Evolutionary conservation across 2,329 filamentous ascomycete species (phyloP).

Genomic region (Penicillium verrucosum): DNA sequence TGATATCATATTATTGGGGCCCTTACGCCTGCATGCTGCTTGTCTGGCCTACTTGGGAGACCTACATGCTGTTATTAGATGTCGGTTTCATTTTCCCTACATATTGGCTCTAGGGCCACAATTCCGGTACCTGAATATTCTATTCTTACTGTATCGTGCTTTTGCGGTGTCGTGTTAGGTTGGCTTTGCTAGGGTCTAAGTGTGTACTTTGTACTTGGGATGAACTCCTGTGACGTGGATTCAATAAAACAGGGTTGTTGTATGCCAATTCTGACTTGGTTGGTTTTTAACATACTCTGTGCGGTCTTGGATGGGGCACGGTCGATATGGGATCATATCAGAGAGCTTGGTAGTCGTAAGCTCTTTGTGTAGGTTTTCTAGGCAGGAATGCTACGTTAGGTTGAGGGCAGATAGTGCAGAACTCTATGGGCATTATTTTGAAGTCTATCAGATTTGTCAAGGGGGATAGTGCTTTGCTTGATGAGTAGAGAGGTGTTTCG

Average conservation of each 20-base stretch:
- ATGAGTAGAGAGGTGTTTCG: neutral
- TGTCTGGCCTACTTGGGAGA: neutral
- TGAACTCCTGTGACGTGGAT: neutral
- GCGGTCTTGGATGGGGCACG: neutral
- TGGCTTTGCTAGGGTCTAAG: neutral
- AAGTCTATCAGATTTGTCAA: neutral
- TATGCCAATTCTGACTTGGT: neutral
- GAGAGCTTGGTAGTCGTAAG: neutral
- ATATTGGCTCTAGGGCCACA: neutral
- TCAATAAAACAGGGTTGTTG: neutral
- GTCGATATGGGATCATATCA: neutral
- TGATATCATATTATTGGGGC: slow-evolving; percentile 10
- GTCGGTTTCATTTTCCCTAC: slow-evolving; percentile 1
- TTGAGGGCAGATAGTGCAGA: neutral
- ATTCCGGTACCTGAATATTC: neutral
- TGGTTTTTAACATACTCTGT: neutral
- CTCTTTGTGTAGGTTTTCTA: neutral
- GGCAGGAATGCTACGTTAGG: neutral
- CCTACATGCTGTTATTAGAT: slow-evolving; percentile 2
- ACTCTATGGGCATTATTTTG: neutral
- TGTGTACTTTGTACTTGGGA: neutral
- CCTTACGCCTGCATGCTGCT: slow-evolving; percentile 3
- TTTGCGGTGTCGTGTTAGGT: neutral
- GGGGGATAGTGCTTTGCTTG: too few relatives aligned
- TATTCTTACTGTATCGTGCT: neutral